These are phyloP conservation scores for Zea luxurians DNA, from an alignment of 176 grass and related monocot genomes.

Conservation along the genomic window DNA sequence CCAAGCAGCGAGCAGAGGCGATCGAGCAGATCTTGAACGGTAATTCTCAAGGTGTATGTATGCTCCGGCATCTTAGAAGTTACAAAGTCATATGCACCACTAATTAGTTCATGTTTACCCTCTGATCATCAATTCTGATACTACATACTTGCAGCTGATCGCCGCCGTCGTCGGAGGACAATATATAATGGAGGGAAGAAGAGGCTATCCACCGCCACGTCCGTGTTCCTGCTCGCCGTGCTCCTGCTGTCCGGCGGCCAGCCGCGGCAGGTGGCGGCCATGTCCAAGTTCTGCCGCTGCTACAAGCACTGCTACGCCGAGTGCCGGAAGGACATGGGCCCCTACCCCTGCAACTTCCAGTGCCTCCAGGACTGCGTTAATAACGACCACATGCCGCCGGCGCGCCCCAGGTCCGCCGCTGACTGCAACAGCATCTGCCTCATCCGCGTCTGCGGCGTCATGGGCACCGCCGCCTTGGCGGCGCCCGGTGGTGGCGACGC, in stretches of 20 bases:
- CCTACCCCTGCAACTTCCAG: not conserved
- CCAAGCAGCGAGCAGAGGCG: too few relatives aligned
- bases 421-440: not conserved
- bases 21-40: too few relatives aligned
- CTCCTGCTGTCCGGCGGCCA: not conserved
- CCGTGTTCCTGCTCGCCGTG: not conserved
- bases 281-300: slow-evolving; percentile 19
- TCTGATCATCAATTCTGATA: too few relatives aligned
- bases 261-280: not conserved
- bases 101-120: too few relatives aligned
- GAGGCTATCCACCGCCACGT: not conserved
- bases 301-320: not conserved
- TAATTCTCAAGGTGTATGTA: too few relatives aligned
- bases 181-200: not conserved
- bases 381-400: not conserved
- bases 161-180: too few relatives aligned
- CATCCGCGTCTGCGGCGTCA: not conserved
- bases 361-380: not conserved
- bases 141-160: too few relatives aligned
- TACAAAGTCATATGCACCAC: too few relatives aligned
- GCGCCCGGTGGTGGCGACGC: too few relatives aligned
- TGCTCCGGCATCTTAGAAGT: too few relatives aligned
- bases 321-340: not conserved
- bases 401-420: not conserved
- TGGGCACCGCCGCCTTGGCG: too few relatives aligned